phyloP scores from a whole-genome alignment of 768 basidiomycete genomes.

The Lentinula raphanica region DNA sequence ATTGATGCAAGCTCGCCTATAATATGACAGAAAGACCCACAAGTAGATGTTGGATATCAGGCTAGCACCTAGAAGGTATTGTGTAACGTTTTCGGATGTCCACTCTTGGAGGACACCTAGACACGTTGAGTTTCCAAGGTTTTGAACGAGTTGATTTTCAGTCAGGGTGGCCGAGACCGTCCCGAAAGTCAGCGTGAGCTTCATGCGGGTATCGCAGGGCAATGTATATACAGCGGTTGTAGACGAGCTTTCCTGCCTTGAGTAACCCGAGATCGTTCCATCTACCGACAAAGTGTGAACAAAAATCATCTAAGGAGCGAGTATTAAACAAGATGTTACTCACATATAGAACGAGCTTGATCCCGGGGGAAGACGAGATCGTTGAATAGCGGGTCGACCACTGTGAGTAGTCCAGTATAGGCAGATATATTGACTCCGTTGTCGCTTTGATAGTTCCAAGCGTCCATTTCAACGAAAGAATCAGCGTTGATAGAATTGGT shows the following conservation, averaged over 20 bases:
- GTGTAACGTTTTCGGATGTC: neutral
- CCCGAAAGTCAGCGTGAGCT: constrained; percentile 3
- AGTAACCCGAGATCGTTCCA: neutral
- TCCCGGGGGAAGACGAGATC: constrained; percentile 1
- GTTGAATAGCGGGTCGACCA: neutral
- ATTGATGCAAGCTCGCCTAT: neutral
- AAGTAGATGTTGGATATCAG: constrained; percentile 3
- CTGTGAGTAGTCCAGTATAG: neutral
- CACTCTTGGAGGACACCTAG: constrained; percentile 2
- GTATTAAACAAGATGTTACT: neutral
- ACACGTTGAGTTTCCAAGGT: neutral
- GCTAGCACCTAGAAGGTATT: neutral
- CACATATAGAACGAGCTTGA: constrained; percentile 3
- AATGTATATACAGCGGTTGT: neutral
- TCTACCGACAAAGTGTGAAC: neutral
- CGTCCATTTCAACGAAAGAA: constrained; percentile 3
- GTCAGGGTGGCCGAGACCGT: neutral
- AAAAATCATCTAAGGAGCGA: neutral
- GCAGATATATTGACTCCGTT: neutral
- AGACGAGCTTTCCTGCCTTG: neutral
- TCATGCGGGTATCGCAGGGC: neutral
- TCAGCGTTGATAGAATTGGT: neutral
- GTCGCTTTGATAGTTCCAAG: neutral
- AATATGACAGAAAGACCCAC: neutral
- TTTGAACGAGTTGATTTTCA: neutral